These are phyloP conservation scores for Phascolomyces articulosus DNA, from an alignment of 371 early-diverging fungal genomes.

Conservation along the genomic window DNA sequence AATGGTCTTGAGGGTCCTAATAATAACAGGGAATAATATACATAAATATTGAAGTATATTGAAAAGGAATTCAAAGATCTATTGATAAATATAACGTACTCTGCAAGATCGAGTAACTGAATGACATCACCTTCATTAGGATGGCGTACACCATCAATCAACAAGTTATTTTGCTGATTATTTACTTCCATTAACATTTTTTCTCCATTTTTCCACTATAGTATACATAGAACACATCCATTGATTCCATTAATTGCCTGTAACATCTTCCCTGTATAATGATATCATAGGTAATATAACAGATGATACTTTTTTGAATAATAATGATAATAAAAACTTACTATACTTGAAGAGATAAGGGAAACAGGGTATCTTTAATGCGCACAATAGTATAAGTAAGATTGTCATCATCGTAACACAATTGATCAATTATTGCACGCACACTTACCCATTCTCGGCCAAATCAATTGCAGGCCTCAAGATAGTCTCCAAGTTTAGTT, in stretches of 20 bases:
- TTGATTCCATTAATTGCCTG: no score
- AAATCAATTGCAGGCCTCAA: slow-evolving; percentile 72
- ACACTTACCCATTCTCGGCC: slow-evolving; percentile 70
- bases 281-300: no score
- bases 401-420: not conserved
- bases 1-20: slow-evolving; percentile 62
- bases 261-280: no score
- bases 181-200: slow-evolving; percentile 44
- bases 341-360: no score
- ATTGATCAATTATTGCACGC: no score
- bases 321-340: no score
- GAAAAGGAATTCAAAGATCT: no score
- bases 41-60: not conserved
- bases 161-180: slow-evolving; percentile 51
- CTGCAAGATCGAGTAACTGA: slow-evolving; percentile 61
- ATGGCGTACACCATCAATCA: slow-evolving; percentile 59
- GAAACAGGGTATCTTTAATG: no score
- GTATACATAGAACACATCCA: not conserved
- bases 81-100: no score
- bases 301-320: no score
- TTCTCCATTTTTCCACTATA: slow-evolving; percentile 62
- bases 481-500: slow-evolving; percentile 59
- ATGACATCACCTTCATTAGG: slow-evolving; percentile 74
- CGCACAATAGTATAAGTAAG: not conserved
- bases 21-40: not conserved